Base-by-base conservation (phyloP, 139 green algal genomes). In the Mesotaenium endlicherianum region DNA sequence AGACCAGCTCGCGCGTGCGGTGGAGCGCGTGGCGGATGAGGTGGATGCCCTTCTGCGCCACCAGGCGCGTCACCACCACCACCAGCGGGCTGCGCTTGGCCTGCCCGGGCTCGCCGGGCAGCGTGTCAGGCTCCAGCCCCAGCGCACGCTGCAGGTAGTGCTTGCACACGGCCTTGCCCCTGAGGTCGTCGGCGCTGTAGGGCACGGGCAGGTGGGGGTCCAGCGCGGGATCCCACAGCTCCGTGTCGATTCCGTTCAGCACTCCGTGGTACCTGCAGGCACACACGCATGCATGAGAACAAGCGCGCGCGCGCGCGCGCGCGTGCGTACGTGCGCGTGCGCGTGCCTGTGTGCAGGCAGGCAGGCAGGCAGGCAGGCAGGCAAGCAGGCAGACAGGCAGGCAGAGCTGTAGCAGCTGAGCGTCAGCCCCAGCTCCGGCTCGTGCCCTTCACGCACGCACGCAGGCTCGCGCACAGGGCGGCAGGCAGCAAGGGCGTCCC, bases 221-320 rank as follows among this genome's bases (percentile, higher is more conserved):
- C 38, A 4, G 69, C 3, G 84, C 55, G 2, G 94, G 94, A 85
- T 98, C 88, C 95, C 95, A 98, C 69, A 93, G 82, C 47, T 70
- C 82, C 0, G 80, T 91, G 88, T 98, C 95, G 59, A 98, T 97
- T 82, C 95, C 95, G 83, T 98, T 98, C 4, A 98, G 90, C 47
- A 98, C 90, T 55, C 95, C 95, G n/a, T 69, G 26, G 78, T 94
- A 94, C 89, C 94, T 96, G 68, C 3, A 11, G 47, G 11, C 47
- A 57, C n/a, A n/a, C n/a, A n/a, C n/a, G n/a, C n/a, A n/a, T n/a
- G n/a, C n/a, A n/a, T n/a, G n/a, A n/a, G n/a, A n/a, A n/a, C n/a
- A n/a, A n/a, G n/a, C n/a, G n/a, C n/a, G n/a, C n/a, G n/a, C n/a
- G n/a, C n/a, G n/a, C n/a, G n/a, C n/a, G n/a, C n/a, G n/a, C n/a